Percentiles rank a stretch among this genome's conserved stretches.
Evolutionary conservation across 2,329 filamentous ascomycete genomes (phyloP).

Genomic region (Chalaropsis thielavioides): DNA sequence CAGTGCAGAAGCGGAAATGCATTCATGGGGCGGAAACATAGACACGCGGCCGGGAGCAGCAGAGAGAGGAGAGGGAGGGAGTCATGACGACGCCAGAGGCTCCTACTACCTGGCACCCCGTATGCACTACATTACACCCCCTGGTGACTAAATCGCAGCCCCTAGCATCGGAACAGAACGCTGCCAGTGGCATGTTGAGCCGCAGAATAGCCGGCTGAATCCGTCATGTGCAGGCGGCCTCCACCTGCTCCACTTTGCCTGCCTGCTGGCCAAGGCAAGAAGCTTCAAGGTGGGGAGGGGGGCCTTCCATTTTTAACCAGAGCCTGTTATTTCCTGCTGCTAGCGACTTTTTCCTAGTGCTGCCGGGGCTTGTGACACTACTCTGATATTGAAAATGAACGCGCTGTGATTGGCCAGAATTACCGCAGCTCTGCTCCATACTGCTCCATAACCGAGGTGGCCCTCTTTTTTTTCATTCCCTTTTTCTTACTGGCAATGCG

Average conservation of each 20-base stretch:
- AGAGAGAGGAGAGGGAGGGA: no score
- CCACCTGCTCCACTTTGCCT: neutral
- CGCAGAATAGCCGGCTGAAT: slow-evolving; percentile 1
- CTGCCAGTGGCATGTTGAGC: slow-evolving; percentile 3
- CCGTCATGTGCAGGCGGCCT: slow-evolving; percentile 5
- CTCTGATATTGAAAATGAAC: slow-evolving; percentile 17
- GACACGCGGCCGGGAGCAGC: no score
- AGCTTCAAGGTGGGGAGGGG: neutral
- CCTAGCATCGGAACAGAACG: slow-evolving; percentile 13
- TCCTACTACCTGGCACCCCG: no score
- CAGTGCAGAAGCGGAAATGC: neutral
- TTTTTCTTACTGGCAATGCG: slow-evolving; percentile 3
- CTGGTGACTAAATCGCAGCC: neutral
- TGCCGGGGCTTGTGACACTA: slow-evolving; percentile 2
- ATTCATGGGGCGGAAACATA: no score
- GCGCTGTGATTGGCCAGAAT: slow-evolving; percentile 13
- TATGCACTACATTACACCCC: neutral
- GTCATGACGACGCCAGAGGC: no score
- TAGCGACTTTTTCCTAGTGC: slow-evolving; percentile 12
- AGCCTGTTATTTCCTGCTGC: slow-evolving; percentile 3
- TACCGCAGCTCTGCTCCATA: slow-evolving; percentile 3
- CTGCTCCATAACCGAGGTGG: slow-evolving; percentile 17
- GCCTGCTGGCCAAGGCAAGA: neutral
- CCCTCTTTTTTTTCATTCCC: slow-evolving; percentile 5
- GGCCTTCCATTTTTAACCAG: neutral